Evolutionary conservation across 495 filamentous ascomycete species (phyloP).

Genomic region (Trichocladium uniseriatum): DNA sequence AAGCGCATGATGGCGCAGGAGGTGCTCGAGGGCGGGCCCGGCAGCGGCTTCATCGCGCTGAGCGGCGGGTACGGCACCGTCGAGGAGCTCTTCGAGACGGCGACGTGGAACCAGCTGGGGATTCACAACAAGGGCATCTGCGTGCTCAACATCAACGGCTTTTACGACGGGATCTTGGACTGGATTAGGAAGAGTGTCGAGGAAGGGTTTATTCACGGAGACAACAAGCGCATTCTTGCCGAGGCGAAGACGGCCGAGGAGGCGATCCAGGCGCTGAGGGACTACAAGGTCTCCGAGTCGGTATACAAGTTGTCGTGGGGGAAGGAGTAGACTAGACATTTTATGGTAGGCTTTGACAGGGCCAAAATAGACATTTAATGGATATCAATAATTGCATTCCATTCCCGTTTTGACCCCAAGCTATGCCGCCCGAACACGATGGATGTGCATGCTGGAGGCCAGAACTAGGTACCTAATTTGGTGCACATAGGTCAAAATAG

Average conservation of each 20-base stretch:
- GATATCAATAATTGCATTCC: background rate
- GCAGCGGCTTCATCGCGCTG: conserved; percentile 83
- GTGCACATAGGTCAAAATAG: too few species aligned
- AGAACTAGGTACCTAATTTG: background rate
- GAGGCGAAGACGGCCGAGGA: conserved; percentile 65
- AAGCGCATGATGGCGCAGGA: conserved; percentile 87
- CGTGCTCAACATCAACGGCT: conserved; percentile 77
- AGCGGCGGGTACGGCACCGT: conserved; percentile 89
- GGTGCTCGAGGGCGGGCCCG: conserved; percentile 69
- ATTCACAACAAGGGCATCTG: conserved; percentile 79
- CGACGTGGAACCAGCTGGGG: conserved; percentile 95
- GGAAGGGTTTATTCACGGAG: conserved; percentile 62
- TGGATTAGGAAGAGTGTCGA: conserved; percentile 76
- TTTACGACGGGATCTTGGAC: conserved; percentile 73
- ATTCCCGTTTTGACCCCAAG: background rate
- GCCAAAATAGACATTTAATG: background rate
- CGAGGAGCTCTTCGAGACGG: conserved; percentile 93
- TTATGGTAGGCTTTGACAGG: too few species aligned
- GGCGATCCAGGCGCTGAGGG: conserved; percentile 56
- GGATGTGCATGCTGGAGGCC: background rate
- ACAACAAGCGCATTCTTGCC: conserved; percentile 63
- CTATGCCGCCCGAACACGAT: background rate
- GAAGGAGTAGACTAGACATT: conserved; percentile 44
- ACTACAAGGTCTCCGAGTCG: conserved; percentile 65
- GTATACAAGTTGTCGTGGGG: conserved; percentile 77